Conservation (phyloP, 805 yeast species). For the Hanseniaspora taiwanica region DNA sequence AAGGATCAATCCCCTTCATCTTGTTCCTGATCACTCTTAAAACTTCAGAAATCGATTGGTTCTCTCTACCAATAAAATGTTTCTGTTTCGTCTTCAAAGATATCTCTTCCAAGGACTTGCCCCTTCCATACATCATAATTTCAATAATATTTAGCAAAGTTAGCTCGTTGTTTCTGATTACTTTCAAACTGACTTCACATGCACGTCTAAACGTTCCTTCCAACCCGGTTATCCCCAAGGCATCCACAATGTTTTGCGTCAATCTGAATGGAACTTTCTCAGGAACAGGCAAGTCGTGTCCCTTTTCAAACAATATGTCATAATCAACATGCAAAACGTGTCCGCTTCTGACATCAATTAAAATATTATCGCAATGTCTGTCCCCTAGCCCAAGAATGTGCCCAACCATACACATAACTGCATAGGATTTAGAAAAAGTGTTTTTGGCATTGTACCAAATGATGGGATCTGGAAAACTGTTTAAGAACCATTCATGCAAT, state of each 20-base stretch:
- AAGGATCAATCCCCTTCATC: constrained; percentile 68
- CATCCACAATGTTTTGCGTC: constrained; percentile 80
- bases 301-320: constrained; percentile 89
- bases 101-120: constrained; percentile 5
- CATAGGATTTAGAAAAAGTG: constrained; percentile 61
- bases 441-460: constrained; percentile 76
- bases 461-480: constrained; percentile 79
- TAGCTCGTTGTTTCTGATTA: constrained; percentile 68
- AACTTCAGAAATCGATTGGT: constrained; percentile 48
- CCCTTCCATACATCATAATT: constrained; percentile 82
- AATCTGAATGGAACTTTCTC: constrained; percentile 90
- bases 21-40: constrained; percentile 62
- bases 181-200: constrained; percentile 66
- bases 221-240: constrained; percentile 74
- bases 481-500: constrained; percentile 75
- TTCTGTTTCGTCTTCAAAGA: constrained; percentile 7
- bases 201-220: constrained; percentile 83
- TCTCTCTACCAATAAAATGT: constrained; percentile 29
- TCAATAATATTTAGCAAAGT: constrained; percentile 82
- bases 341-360: constrained; percentile 63
- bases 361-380: constrained; percentile 85
- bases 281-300: constrained; percentile 59
- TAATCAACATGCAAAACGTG: constrained; percentile 87
- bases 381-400: constrained; percentile 91
- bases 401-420: constrained; percentile 97